Base-by-base conservation (phyloP, 2,329 filamentous ascomycete species). In the Phyllosticta paracitricarpa region DNA sequence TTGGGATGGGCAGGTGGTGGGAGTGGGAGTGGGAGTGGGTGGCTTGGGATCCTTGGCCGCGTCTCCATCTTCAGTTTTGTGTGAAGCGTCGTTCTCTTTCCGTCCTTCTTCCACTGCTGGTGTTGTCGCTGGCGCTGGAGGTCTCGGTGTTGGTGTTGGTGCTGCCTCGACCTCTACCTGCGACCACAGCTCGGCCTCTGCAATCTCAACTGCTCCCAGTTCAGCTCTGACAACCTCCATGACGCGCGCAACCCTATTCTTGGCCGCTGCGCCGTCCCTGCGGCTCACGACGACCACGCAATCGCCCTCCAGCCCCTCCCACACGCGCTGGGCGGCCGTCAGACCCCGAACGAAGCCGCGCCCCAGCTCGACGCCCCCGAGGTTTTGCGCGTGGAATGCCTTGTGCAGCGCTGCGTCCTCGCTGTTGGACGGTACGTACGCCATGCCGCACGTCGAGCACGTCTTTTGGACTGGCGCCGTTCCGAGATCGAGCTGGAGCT, bases 401-500 rank as follows among this genome's bases (percentile, higher is more conserved):
- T 81, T 81, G 68, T 88, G 85, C 59, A 88, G 68, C 6, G 79
- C 79, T n/a, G 78, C 75, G 66, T 88, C 85, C 66, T 86, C 84
- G 6, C 76, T 72, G 57, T 82, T 81, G 0, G 84, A 86, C 3
- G 84, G 81, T 35, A 84, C 79, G 66, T 87, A 88, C 59, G 85
- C 82, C 85, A 88, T 88, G 0, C 83, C 82, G 66, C 85, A 88
- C 2, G 75, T 76, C 48, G 76, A 75, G 71, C 85, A 88, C 10
- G 79, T 82, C 65, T 81, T 82, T 55, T 81, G 78, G 51, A 80
- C 73, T 52, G 82, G 78, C 51, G 77, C 75, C 14, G n/a, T n/a
- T 2, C 82, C 84, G 12, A 86, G 74, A 66, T 84, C 82, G 63
- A 87, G 78, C 66, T 84, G 82, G 76, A 84, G 84, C 68, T 87